Percentiles rank a stretch among this genome's conserved stretches.
Evolutionary conservation across 2,329 filamentous ascomycete species (phyloP).

Genomic region (Phialophora chinensis): DNA sequence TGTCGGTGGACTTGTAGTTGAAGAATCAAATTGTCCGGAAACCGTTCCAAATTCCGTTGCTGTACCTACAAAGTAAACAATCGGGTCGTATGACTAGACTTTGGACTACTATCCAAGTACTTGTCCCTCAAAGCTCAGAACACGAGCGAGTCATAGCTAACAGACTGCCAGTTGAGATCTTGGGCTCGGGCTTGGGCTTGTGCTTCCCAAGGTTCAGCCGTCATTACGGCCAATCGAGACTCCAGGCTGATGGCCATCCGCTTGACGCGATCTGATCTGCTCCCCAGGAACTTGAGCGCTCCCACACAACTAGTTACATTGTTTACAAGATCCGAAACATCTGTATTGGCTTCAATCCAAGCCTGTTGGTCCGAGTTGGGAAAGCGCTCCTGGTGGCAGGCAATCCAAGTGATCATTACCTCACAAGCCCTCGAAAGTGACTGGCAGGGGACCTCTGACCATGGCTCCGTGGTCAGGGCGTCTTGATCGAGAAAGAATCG

Average conservation of each 20-base stretch:
- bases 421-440: slow-evolving; percentile 17
- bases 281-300: background rate
- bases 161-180: background rate
- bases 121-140: too few relatives aligned
- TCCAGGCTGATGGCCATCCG: background rate
- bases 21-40: too few relatives aligned
- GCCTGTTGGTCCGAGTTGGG: slow-evolving; percentile 18
- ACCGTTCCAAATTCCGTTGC: too few relatives aligned
- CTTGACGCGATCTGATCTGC: background rate
- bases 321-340: background rate
- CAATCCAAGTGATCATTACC: slow-evolving; percentile 20
- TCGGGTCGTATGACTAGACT: too few relatives aligned
- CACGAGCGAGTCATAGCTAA: background rate
- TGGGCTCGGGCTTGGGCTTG: background rate
- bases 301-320: background rate
- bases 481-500: slow-evolving; percentile 18
- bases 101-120: too few relatives aligned
- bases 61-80: too few relatives aligned
- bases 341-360: slow-evolving; percentile 15
- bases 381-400: slow-evolving; percentile 17
- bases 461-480: slow-evolving; percentile 23
- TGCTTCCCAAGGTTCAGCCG: background rate
- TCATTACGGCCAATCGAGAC: background rate
- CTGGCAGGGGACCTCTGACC: slow-evolving; percentile 23
- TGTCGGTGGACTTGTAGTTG: too few relatives aligned